Conservation (phyloP, 2,329 filamentous ascomycete genomes). For the Sporothrix variecibatus region DNA sequence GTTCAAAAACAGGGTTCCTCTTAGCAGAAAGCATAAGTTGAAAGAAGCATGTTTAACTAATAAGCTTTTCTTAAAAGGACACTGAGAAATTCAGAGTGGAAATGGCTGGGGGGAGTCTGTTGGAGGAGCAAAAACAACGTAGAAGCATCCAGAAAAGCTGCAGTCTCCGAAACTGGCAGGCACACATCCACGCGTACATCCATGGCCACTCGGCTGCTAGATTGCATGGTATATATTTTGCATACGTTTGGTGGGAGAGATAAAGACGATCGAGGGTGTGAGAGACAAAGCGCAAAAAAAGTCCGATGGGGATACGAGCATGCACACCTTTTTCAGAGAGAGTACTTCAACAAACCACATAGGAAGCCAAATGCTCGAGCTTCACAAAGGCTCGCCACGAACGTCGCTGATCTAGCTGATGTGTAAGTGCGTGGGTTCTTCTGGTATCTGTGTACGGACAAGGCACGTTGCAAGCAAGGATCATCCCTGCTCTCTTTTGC, state of each 20-base stretch:
- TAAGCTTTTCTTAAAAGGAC: neutral
- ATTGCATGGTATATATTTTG: neutral
- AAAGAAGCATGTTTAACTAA: neutral
- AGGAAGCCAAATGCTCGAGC: neutral
- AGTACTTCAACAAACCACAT: neutral
- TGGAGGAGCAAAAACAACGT: neutral
- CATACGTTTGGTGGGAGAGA: neutral
- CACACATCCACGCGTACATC: neutral
- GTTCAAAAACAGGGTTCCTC: neutral
- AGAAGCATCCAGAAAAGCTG: neutral
- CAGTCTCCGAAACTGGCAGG: neutral
- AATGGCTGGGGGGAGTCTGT: too few relatives aligned
- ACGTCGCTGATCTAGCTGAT: neutral
- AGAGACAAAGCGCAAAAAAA: conserved; percentile 17
- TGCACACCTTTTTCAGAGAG: neutral
- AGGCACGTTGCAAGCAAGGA: conserved; percentile 12
- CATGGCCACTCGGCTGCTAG: neutral
- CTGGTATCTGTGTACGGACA: conserved; percentile 2
- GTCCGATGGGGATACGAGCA: conserved; percentile 20
- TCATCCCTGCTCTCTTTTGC: conserved; percentile 14
- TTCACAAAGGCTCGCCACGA: neutral
- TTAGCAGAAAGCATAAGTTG: neutral
- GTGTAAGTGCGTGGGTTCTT: neutral
- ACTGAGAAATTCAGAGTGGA: neutral
- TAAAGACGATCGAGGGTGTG: neutral